These are phyloP conservation scores for Arabidopsis suecica DNA, from an alignment of 345 rosid species.

Conservation along the genomic window DNA sequence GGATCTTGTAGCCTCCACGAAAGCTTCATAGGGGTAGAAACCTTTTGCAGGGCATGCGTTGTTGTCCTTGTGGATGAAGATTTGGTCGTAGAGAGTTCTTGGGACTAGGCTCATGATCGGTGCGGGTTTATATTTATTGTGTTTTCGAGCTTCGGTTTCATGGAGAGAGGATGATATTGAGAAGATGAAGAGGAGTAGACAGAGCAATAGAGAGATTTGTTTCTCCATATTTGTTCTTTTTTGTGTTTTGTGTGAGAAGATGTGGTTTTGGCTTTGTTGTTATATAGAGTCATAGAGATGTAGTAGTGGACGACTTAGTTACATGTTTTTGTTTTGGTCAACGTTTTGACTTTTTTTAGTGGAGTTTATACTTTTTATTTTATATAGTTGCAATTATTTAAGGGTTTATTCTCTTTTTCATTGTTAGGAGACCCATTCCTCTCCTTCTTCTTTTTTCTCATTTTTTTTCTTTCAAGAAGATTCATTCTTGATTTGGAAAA, in stretches of 20 bases:
- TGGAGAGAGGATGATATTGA: constrained; percentile 37
- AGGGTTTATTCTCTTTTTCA: constrained; percentile 13
- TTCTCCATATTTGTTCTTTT: constrained; percentile 34
- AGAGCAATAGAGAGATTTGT: constrained; percentile 30
- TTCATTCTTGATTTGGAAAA: constrained; percentile 13
- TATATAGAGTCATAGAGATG: constrained; percentile 41
- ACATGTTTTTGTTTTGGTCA: constrained; percentile 29
- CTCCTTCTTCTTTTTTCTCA: not conserved
- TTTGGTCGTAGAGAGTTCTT: constrained; percentile 47
- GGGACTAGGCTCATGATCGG: constrained; percentile 46
- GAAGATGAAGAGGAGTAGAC: constrained; percentile 37
- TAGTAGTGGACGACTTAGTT: constrained; percentile 34
- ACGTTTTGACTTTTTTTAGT: constrained; percentile 38
- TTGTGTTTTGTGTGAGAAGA: constrained; percentile 22
- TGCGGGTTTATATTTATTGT: not conserved
- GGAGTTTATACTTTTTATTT: constrained; percentile 29
- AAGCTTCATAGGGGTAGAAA: constrained; percentile 72
- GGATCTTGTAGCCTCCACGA: constrained; percentile 58
- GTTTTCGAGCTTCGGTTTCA: constrained; percentile 47
- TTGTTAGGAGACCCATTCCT: not conserved
- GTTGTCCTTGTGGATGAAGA: constrained; percentile 61
- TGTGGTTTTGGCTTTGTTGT: constrained; percentile 14
- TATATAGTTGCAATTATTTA: not conserved
- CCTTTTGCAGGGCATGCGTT: constrained; percentile 61
- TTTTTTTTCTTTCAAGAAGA: not conserved